These are phyloP conservation scores for Amoebophrya sp. DNA, from an alignment of 169 alveolate species.

Conservation along the genomic window DNA sequence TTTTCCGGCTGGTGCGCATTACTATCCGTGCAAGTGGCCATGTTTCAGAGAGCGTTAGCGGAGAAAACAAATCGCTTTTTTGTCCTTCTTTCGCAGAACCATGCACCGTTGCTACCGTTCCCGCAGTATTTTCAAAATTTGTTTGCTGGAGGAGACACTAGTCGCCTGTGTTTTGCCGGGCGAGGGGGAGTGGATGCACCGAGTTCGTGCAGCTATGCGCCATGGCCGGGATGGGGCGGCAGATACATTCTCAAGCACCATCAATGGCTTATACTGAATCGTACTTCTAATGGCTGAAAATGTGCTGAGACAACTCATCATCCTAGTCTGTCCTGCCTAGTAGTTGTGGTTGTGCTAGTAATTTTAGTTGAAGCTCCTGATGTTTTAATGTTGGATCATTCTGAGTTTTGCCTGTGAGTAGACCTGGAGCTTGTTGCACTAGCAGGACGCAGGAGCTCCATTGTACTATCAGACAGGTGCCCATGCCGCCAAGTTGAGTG, in stretches of 20 bases:
- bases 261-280: neutral
- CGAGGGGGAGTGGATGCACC: neutral
- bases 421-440: too few species aligned
- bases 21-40: neutral
- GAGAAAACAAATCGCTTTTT: neutral
- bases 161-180: neutral
- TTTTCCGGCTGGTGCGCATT: neutral
- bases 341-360: too few species aligned
- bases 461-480: too few species aligned
- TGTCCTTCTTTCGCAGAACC: neutral
- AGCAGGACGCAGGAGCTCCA: too few species aligned
- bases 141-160: neutral
- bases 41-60: neutral
- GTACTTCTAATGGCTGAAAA: neutral
- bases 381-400: too few species aligned
- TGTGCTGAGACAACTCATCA: too few species aligned
- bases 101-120: neutral
- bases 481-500: too few species aligned
- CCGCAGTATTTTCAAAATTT: neutral
- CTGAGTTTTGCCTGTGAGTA: too few species aligned
- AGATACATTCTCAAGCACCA: neutral
- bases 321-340: too few species aligned
- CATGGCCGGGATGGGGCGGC: constrained; percentile 13
- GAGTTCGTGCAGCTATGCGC: neutral
- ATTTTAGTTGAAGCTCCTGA: too few species aligned